These are phyloP conservation scores for Trifolium fragiferum DNA, from an alignment of 306 rosid species.

Conservation along the genomic window DNA sequence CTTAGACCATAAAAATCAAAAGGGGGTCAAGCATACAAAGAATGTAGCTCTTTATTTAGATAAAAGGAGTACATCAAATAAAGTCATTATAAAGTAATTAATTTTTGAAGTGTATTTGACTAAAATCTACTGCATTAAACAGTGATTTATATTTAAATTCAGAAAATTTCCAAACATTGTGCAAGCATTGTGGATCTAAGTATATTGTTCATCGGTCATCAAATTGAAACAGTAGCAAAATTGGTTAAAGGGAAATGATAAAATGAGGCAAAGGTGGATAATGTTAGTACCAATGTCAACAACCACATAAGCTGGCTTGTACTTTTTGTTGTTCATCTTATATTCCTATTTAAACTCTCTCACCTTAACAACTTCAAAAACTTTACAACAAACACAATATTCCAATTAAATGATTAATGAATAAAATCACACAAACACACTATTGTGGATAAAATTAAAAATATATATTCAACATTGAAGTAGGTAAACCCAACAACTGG, in stretches of 20 bases:
- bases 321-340: constrained; percentile 25
- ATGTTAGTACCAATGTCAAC: constrained; percentile 31
- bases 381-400: constrained; percentile 10
- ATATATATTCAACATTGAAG: no score
- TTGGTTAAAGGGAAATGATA: constrained; percentile 4
- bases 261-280: constrained; percentile 28
- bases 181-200: constrained; percentile 21
- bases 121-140: constrained; percentile 29
- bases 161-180: not conserved
- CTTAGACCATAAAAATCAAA: constrained; percentile 43
- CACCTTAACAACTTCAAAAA: not conserved
- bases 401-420: no score
- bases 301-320: constrained; percentile 23
- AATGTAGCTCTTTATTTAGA: constrained; percentile 44
- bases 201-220: constrained; percentile 21
- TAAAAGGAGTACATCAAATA: constrained; percentile 54
- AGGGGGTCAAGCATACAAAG: constrained; percentile 49
- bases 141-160: constrained; percentile 6
- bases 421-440: no score
- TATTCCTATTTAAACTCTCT: constrained; percentile 23
- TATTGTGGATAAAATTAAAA: no score
- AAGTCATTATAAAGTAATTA: constrained; percentile 34
- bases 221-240: constrained; percentile 21
- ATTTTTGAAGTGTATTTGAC: constrained; percentile 36
- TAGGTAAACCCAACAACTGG: no score